Evolutionary conservation across 2,329 filamentous ascomycete genomes (phyloP), one percentile per base, ranked within the genome.

Genomic region (Pezicula neosporulosa): DNA sequence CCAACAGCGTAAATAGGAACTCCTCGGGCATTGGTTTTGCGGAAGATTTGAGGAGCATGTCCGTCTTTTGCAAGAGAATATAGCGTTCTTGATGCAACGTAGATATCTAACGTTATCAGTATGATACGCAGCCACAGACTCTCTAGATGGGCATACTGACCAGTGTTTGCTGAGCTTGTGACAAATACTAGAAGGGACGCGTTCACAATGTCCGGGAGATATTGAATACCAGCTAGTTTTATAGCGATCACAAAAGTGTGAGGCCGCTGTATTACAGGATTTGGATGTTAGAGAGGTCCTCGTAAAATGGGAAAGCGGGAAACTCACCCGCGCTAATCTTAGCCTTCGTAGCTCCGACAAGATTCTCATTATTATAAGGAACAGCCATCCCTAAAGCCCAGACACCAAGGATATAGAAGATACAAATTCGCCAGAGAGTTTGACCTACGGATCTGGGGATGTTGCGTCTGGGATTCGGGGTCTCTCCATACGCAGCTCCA

Each of bases 1-100:
- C 36, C 36, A 27, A 48, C 36, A 15, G 47, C 36, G 37, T 48
- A 48, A 53, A 82, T 85, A 1, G 83, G 83, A 1, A 76, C 74
- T 42, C 79, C 78, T 60, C 72, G 74, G n/a, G 69, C 67, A 21
- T 70, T 76, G 1, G 77, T 79, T 19, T 77, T 71, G 44, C 78
- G 68, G 60, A 84, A 83, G 55, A 84, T 58, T 44, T 72, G 70
- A 0, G 81, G 81, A 0, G 81, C 76, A 53, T 83, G 80, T 18
- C 71, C 70, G 47, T 78, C 83, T 6, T 83, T 72, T 0, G 86
- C 78, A 63, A 90, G 80, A 49, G 83, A 85, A 63, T 89, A 84
- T 5, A 91, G 72, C 18, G 89, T 80, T 61, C 88, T 82, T 36
- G 82, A 85, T 48, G 86, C 83, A 0, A 81, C 83, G 68, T 87